These are phyloP conservation scores for Usnea hakonensis DNA, from an alignment of 495 filamentous ascomycete genomes.

Conservation along the genomic window DNA sequence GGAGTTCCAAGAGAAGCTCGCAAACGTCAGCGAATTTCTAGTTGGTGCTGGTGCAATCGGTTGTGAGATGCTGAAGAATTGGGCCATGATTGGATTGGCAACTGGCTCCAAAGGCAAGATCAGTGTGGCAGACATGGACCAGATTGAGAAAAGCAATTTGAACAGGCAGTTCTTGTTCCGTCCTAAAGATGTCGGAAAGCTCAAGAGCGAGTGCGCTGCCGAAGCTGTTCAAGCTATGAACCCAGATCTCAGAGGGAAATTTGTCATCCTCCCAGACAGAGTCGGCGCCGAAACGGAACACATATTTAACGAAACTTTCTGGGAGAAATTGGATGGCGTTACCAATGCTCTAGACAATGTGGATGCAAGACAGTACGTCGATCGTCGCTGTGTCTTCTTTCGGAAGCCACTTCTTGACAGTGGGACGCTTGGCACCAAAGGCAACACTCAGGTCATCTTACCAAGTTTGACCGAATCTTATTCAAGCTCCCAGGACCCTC, in stretches of 20 bases:
- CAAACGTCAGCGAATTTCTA: slow-evolving; percentile 82
- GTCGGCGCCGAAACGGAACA: slow-evolving; percentile 90
- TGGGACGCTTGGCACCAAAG: slow-evolving; percentile 95
- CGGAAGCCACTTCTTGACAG: slow-evolving; percentile 92
- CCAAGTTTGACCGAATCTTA: slow-evolving; percentile 92
- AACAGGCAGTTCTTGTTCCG: slow-evolving; percentile 98
- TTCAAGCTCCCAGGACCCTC: slow-evolving; percentile 95
- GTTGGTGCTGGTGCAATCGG: slow-evolving; percentile 97
- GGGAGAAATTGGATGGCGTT: slow-evolving; percentile 80
- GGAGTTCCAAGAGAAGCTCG: slow-evolving; percentile 88
- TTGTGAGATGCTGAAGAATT: slow-evolving; percentile 99
- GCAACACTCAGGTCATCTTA: slow-evolving; percentile 93
- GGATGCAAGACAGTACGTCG: slow-evolving; percentile 94
- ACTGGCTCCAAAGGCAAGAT: slow-evolving; percentile 85
- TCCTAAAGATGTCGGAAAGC: slow-evolving; percentile 83
- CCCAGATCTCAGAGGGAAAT: slow-evolving; percentile 77
- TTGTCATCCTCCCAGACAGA: slow-evolving; percentile 76
- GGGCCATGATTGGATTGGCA: slow-evolving; percentile 96
- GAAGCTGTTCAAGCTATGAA: slow-evolving; percentile 90
- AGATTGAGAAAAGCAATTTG: slow-evolving; percentile 97
- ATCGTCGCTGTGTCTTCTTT: slow-evolving; percentile 98
- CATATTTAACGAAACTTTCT: slow-evolving; percentile 92
- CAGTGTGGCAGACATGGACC: slow-evolving; percentile 92
- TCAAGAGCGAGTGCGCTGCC: slow-evolving; percentile 96
- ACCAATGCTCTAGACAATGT: slow-evolving; percentile 98